Evolutionary conservation across 2,329 filamentous ascomycete species (phyloP).

Genomic region (Leptographium procerum): DNA sequence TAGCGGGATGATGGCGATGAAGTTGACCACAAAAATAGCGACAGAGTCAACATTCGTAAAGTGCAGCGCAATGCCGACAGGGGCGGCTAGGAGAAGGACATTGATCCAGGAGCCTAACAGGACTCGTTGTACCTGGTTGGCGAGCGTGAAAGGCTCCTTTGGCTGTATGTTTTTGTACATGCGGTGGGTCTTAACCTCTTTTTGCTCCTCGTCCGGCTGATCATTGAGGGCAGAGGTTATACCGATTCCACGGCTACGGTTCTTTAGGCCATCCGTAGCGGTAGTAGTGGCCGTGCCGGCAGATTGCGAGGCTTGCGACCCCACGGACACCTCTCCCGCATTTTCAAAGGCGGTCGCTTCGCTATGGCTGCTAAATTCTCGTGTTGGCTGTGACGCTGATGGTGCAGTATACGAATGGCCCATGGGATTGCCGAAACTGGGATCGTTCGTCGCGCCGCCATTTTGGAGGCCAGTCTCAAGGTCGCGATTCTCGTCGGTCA

Average conservation of each 20-base stretch:
- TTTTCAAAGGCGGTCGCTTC: not conserved
- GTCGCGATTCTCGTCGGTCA: conserved; percentile 19
- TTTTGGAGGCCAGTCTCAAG: conserved; percentile 23
- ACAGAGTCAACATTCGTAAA: conserved; percentile 45
- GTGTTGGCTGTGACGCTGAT: not conserved
- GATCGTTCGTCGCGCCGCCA: conserved; percentile 12
- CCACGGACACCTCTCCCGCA: not conserved
- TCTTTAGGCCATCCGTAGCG: conserved; percentile 10
- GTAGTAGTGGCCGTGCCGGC: not conserved
- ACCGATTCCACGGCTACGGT: conserved; percentile 17
- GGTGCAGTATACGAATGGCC: conserved; percentile 22
- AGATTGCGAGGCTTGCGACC: conserved; percentile 4
- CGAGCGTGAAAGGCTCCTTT: conserved; percentile 44
- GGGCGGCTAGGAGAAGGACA: conserved; percentile 64
- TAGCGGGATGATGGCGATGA: conserved; percentile 81
- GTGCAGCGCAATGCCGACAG: conserved; percentile 62
- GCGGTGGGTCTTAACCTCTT: conserved; percentile 27
- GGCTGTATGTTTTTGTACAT: conserved; percentile 36
- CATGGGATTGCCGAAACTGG: conserved; percentile 18
- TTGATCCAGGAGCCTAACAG: conserved; percentile 82
- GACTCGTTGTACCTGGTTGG: conserved; percentile 61
- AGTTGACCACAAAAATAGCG: conserved; percentile 77
- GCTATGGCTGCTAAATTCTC: not conserved
- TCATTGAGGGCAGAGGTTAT: not conserved
- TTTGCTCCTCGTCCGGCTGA: conserved; percentile 15